Percentiles rank a stretch among this genome's conserved stretches.
Evolutionary conservation across 2,329 filamentous ascomycete genomes (phyloP).

Genomic region (Ascochyta koolunga): DNA sequence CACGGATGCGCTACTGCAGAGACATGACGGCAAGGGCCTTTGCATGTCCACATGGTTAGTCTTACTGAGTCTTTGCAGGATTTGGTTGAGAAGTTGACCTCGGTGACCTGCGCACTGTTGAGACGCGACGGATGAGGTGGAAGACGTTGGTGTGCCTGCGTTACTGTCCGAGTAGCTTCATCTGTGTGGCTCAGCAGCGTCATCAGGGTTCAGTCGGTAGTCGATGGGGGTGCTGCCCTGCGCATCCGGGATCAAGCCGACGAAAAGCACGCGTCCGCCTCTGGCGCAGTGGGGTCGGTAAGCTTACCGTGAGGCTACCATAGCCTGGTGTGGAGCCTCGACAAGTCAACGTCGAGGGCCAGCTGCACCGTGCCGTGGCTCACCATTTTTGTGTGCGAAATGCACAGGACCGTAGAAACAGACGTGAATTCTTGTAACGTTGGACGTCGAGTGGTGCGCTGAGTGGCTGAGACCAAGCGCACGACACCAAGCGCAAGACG

Average conservation of each 20-base stretch:
- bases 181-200: slow-evolving; percentile 4
- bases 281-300: slow-evolving; percentile 11
- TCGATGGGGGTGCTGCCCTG: not conserved
- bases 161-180: not conserved
- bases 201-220: not conserved
- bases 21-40: too few species aligned
- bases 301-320: slow-evolving; percentile 8
- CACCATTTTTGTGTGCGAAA: not conserved
- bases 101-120: slow-evolving; percentile 5
- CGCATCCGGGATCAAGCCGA: not conserved
- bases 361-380: not conserved
- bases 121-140: not conserved
- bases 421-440: not conserved
- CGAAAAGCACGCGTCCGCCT: slow-evolving; percentile 3
- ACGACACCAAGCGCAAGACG: slow-evolving; percentile 9
- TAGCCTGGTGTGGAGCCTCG: slow-evolving; percentile 7
- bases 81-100: too few species aligned
- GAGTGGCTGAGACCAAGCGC: slow-evolving; percentile 14
- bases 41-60: too few species aligned
- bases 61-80: too few species aligned
- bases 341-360: not conserved
- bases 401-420: slow-evolving; percentile 1
- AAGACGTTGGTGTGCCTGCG: slow-evolving; percentile 2
- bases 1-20: too few species aligned
- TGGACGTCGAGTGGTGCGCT: slow-evolving; percentile 1